phyloP scores from a whole-genome alignment of 495 filamentous ascomycete genomes.

The Aspergillus asperescens region DNA sequence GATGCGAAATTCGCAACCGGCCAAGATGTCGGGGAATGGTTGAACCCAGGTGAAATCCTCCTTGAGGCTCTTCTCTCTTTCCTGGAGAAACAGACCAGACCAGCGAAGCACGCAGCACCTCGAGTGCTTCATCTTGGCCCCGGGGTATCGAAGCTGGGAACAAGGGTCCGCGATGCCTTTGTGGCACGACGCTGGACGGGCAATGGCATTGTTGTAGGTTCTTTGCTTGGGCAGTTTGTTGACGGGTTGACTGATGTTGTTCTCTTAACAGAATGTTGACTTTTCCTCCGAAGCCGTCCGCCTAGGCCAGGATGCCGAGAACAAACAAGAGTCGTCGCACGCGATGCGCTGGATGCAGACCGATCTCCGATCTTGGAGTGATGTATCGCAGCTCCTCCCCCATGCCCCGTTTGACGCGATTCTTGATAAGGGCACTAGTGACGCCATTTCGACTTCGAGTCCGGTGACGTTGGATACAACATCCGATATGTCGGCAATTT shows the following conservation, averaged over 20 bases:
- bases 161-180: slow-evolving; percentile 31
- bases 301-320: slow-evolving; percentile 27
- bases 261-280: slow-evolving; percentile 33
- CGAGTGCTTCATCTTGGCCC: slow-evolving; percentile 39
- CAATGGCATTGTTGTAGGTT: slow-evolving; percentile 36
- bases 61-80: slow-evolving; percentile 28
- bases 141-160: slow-evolving; percentile 36
- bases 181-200: slow-evolving; percentile 26
- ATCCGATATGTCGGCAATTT: slow-evolving; percentile 14
- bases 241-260: background rate
- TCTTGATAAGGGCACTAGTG: slow-evolving; percentile 42
- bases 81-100: slow-evolving; percentile 18
- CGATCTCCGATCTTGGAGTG: slow-evolving; percentile 34
- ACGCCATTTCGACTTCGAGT: slow-evolving; percentile 35
- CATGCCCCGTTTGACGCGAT: slow-evolving; percentile 37
- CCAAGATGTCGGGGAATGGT: slow-evolving; percentile 41
- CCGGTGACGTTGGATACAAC: slow-evolving; percentile 14
- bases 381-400: slow-evolving; percentile 22
- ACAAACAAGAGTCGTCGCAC: slow-evolving; percentile 11
- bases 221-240: background rate
- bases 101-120: slow-evolving; percentile 9
- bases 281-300: slow-evolving; percentile 43
- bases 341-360: slow-evolving; percentile 37
- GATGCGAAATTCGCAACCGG: slow-evolving; percentile 37
- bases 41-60: slow-evolving; percentile 36